Conservation (phyloP, 345 rosid genomes). For the Clarkia xantiana region DNA sequence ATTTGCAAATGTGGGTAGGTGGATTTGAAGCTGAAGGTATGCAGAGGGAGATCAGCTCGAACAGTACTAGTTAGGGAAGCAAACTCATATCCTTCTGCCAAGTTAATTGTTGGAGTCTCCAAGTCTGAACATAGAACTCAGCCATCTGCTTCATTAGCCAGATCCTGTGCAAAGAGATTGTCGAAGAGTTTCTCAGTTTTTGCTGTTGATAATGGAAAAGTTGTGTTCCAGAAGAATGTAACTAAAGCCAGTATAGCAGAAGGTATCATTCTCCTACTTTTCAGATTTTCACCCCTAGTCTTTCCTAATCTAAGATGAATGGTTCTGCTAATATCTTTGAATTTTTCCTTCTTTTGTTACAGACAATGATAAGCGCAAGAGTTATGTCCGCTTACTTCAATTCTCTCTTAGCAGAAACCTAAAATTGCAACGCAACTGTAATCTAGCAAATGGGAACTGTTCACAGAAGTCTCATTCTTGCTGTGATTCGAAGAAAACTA, state of each 20-base stretch:
- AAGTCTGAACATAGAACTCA: constrained; percentile 32
- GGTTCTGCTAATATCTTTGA: neutral
- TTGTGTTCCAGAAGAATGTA: constrained; percentile 45
- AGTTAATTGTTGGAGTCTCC: constrained; percentile 56
- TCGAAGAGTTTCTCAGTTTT: constrained; percentile 37
- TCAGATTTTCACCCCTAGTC: neutral
- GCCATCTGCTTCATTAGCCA: constrained; percentile 56
- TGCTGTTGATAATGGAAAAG: constrained; percentile 66
- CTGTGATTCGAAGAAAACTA: constrained; percentile 3
- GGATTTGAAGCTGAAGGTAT: constrained; percentile 83
- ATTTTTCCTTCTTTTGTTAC: neutral
- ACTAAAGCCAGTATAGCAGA: constrained; percentile 4
- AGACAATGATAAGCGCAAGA: constrained; percentile 4
- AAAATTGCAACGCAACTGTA: constrained; percentile 8
- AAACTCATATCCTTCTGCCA: constrained; percentile 37
- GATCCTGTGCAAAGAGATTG: constrained; percentile 69
- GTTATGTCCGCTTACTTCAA: neutral
- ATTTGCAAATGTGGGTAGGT: constrained; percentile 55
- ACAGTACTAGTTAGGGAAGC: constrained; percentile 69
- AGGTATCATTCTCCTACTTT: constrained; percentile 9
- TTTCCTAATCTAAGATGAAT: neutral
- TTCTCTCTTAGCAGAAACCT: constrained; percentile 1
- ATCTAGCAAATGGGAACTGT: constrained; percentile 4
- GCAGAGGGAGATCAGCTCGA: constrained; percentile 55
- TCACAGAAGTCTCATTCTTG: constrained; percentile 2